Conservation (phyloP, 2,329 filamentous ascomycete genomes). For the Paraphaeosphaeria sporulosa region DNA sequence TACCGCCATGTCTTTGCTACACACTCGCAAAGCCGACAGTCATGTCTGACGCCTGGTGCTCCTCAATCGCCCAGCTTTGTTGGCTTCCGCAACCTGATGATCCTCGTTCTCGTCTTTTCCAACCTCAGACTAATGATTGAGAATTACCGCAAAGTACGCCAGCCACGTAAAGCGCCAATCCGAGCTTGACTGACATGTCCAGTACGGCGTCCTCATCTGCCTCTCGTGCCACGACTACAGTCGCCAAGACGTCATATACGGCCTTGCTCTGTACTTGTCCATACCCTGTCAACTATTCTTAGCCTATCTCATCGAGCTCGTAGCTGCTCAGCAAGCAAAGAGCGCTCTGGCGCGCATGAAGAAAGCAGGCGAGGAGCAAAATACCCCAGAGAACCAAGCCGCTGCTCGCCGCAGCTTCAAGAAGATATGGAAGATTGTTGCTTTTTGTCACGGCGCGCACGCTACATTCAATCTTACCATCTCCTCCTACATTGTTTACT, state of each 20-base stretch:
- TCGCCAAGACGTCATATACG: constrained; percentile 76
- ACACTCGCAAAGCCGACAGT: constrained; percentile 75
- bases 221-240: constrained; percentile 89
- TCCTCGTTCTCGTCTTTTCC: constrained; percentile 89
- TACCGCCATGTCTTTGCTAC: constrained; percentile 93
- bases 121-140: constrained; percentile 95
- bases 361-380: constrained; percentile 52
- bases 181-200: constrained; percentile 19
- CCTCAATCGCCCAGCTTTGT: constrained; percentile 81
- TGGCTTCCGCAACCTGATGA: constrained; percentile 95
- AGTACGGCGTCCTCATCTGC: constrained; percentile 96
- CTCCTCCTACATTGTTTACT: constrained; percentile 88
- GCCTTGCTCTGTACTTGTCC: constrained; percentile 79
- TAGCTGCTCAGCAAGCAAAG: constrained; percentile 80
- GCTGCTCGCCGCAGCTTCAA: constrained; percentile 71
- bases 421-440: constrained; percentile 80
- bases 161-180: constrained; percentile 6
- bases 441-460: constrained; percentile 82
- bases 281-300: constrained; percentile 91
- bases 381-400: constrained; percentile 64
- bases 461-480: constrained; percentile 80
- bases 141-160: constrained; percentile 85
- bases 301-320: constrained; percentile 87
- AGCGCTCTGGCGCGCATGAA: constrained; percentile 67
- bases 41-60: constrained; percentile 86